These are phyloP conservation scores for Ensete glaucum DNA, from an alignment of 176 grass and related monocot species.

Conservation along the genomic window DNA sequence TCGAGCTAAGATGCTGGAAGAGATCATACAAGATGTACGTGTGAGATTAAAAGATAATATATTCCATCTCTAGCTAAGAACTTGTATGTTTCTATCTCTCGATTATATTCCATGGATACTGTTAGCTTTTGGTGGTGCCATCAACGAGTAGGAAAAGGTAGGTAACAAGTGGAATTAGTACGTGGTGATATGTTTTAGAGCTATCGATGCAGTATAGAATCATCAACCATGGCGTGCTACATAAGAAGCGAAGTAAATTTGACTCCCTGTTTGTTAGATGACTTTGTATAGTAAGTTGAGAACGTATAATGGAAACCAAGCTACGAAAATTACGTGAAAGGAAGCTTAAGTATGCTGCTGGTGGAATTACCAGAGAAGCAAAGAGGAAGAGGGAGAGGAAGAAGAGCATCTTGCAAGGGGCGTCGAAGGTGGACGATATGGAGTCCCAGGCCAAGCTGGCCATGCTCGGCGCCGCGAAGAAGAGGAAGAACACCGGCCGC, in stretches of 20 bases:
- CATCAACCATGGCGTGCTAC: background rate
- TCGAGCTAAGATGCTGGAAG: no score
- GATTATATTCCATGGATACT: background rate
- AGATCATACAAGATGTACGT: no score
- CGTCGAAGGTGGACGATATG: conserved; percentile 51
- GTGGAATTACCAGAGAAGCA: conserved; percentile 46
- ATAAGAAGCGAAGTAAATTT: no score
- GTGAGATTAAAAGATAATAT: no score
- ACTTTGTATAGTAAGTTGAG: no score
- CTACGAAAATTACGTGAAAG: no score
- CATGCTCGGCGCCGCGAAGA: conserved; percentile 82
- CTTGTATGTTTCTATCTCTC: no score
- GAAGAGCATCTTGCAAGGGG: conserved; percentile 85
- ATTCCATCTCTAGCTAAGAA: no score
- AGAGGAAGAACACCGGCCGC: conserved; percentile 84
- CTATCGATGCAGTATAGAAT: background rate
- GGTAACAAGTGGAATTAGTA: background rate
- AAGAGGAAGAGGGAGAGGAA: conserved; percentile 93
- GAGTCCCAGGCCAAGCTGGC: conserved; percentile 67
- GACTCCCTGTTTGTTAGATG: no score
- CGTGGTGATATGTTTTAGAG: background rate
- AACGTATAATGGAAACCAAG: no score
- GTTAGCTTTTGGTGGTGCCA: background rate
- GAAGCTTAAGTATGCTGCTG: no score
- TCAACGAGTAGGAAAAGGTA: background rate